These are phyloP conservation scores for Magnolia kwangsiensis DNA, from an alignment of 164 flowering plant genomes.

Conservation along the genomic window DNA sequence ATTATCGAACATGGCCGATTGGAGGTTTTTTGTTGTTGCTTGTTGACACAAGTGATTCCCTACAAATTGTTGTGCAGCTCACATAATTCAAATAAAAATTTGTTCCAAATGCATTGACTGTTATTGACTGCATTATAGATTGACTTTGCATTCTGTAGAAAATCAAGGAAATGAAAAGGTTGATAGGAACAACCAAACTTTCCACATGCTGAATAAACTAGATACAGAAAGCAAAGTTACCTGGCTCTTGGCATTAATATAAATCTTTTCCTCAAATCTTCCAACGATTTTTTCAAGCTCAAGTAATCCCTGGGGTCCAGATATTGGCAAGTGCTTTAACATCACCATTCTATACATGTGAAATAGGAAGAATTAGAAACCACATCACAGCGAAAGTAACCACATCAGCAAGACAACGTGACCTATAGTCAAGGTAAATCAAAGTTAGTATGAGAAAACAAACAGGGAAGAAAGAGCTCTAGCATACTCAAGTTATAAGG, in stretches of 20 bases:
- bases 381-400: not conserved
- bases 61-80: too few species aligned
- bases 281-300: slow-evolving; percentile 46
- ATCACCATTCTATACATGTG: slow-evolving; percentile 32
- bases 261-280: slow-evolving; percentile 49
- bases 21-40: too few species aligned
- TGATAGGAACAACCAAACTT: not conserved
- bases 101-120: too few species aligned
- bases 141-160: not conserved
- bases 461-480: too few species aligned
- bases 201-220: not conserved
- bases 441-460: too few species aligned
- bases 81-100: too few species aligned
- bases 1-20: too few species aligned
- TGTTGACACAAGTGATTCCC: too few species aligned
- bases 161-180: not conserved
- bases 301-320: slow-evolving; percentile 38
- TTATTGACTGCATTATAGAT: too few species aligned
- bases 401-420: not conserved
- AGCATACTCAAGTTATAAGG: too few species aligned
- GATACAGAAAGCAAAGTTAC: slow-evolving; percentile 17
- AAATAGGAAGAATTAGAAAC: slow-evolving; percentile 1
- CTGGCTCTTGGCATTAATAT: slow-evolving; percentile 37
- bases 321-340: slow-evolving; percentile 34
- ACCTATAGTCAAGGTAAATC: too few species aligned